Evolutionary conservation across 305 asterid species (phyloP).

Genomic region (Fraxinus sp.): DNA sequence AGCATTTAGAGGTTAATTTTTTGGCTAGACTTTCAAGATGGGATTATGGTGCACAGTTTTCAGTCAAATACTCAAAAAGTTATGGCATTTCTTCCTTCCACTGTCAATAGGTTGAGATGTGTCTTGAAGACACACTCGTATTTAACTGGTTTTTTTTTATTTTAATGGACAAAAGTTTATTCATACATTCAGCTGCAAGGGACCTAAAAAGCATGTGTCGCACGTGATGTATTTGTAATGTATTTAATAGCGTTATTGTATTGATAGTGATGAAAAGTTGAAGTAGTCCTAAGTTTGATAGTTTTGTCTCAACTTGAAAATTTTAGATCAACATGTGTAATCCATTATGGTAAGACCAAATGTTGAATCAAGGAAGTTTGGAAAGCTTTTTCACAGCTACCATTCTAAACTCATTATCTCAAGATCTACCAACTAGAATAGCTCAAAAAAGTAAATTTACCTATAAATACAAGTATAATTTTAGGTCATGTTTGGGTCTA

Average conservation of each 20-base stretch:
- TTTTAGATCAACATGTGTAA: too few species aligned
- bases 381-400: background rate
- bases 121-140: slow-evolving; percentile 65
- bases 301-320: background rate
- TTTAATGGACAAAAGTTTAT: background rate
- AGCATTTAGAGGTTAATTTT: slow-evolving; percentile 39
- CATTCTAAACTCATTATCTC: background rate
- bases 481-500: too few species aligned
- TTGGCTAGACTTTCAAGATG: slow-evolving; percentile 52
- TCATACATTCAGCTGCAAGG: background rate
- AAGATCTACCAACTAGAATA: background rate
- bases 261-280: background rate
- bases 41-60: slow-evolving; percentile 42
- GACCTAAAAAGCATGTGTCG: background rate
- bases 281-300: background rate
- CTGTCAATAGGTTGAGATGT: slow-evolving; percentile 65
- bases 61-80: slow-evolving; percentile 26
- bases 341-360: too few species aligned
- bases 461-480: background rate
- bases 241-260: too few species aligned
- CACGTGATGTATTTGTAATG: background rate
- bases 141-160: background rate
- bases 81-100: slow-evolving; percentile 44
- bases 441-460: background rate
- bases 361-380: background rate